phyloP scores from a whole-genome alignment of 345 rosid genomes.

The Hibiscus syriacus region DNA sequence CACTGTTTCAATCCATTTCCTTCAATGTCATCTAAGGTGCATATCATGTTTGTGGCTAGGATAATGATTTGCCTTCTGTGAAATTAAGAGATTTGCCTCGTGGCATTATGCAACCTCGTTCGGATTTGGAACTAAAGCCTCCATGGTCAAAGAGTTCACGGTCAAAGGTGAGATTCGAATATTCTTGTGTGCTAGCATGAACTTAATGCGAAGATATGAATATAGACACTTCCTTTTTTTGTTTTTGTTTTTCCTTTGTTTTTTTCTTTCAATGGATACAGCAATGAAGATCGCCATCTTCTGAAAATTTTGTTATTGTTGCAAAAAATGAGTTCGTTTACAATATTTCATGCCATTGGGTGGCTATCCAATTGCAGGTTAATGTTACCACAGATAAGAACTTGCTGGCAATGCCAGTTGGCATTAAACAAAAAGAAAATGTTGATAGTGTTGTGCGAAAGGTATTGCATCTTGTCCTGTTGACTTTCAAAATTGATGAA shows the following conservation, averaged over 20 bases:
- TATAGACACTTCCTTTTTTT: background rate
- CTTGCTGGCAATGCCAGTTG: constrained; percentile 89
- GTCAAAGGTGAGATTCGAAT: constrained; percentile 51
- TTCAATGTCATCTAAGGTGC: background rate
- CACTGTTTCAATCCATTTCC: background rate
- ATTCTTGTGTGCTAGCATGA: background rate
- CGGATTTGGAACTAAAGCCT: constrained; percentile 90
- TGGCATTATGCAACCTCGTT: constrained; percentile 58
- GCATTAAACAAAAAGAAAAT: constrained; percentile 72
- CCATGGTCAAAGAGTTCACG: constrained; percentile 68
- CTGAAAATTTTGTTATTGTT: background rate
- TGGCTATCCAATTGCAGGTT: constrained; percentile 29
- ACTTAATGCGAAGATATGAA: background rate
- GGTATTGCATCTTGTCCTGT: constrained; percentile 35
- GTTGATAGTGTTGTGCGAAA: constrained; percentile 66
- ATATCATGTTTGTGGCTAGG: constrained; percentile 33
- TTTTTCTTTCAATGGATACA: background rate
- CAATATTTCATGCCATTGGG: background rate
- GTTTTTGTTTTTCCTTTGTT: background rate
- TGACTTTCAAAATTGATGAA: background rate
- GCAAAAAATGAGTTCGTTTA: background rate
- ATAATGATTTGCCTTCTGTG: constrained; percentile 32
- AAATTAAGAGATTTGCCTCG: constrained; percentile 51
- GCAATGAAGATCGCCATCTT: background rate
- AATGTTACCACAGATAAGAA: constrained; percentile 32